Base-by-base conservation (phyloP, 305 asterid genomes). In the Salvia sclarea region DNA sequence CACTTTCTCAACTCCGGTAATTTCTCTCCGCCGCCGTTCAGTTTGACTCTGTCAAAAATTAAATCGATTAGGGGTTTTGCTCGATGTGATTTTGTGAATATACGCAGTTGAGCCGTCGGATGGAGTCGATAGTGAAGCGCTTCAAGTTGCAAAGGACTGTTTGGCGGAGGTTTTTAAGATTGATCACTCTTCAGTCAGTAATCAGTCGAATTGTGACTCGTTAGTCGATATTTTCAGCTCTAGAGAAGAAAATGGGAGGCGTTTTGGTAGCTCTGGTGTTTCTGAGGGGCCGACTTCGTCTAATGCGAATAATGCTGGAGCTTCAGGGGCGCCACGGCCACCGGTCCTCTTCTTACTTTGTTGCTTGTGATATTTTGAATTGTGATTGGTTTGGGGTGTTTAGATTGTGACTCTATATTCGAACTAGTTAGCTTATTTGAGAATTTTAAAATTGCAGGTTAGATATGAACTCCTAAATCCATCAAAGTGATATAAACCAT, bases 101-200 rank as follows among this genome's bases (percentile, higher is more conserved):
- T 61, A 10, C 53, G 25, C 85, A 91, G 97, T 91, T 79, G 97
- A 88, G 69, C 93, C 88, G 37, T 83, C 88, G 16, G 73, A 82
- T 38, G 96, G 86, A 66, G 85, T 66, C 68, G 95, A 88, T 69
- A 28, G 62, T 38, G 97, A 88, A 70, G 88, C 93, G 45, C 84
- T 91, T 60, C 90, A 85, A 72, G 97, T 91, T 73, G 95, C 93
- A 10, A 88, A 75, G 75, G 91, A 91, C 14, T 91, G 97, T 56
- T 79, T 88, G 50, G 78, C 87, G 54, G 96, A 86, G 69, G 88
- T 84, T 74, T 91, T 91, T 68, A 84, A 82, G 82, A 76, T 91
- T 71, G 95, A 83, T 81, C 80, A 72, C 58, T 75, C 88, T 22
- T 80, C 95, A 44, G 70, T 76, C 13, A 64, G 20, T 44, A 67